Base-by-base conservation (phyloP, 495 filamentous ascomycete species). In the Pseudomonodictys pantanalensis region DNA sequence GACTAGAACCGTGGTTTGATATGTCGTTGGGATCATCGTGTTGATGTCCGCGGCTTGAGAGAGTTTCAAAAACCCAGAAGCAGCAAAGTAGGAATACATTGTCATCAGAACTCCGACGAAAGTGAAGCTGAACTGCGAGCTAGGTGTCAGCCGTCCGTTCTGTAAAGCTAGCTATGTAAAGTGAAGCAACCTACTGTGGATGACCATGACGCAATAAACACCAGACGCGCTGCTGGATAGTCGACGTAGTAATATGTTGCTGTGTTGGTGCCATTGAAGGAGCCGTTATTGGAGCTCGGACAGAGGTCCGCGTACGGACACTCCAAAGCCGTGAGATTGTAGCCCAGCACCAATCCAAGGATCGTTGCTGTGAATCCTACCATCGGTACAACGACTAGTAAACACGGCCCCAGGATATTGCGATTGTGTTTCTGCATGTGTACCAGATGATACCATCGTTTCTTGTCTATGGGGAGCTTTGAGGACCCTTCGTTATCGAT, bases 301-400 rank as follows among this genome's bases (percentile, higher is more conserved):
- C 55, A 58, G 22, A 58, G 55, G 22, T 58, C 55, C 11, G 44
- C 22, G 26, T 42, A 50, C 17, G 46, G 55, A 43, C 55, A 58
- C 5, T 23, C 18, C 43, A 22, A 47, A 3, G 24, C 7, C 12
- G 18, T 28, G 25, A 28, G 24, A 8, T 47, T 47, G n/a, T n/a
- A n/a, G 2, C 3, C 25, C 15, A 22, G 25, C 43, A 47, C 18
- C 15, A 28, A 17, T 4, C 22, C 15, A 3, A 47, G 24, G 7
- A 47, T 47, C 5, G 15, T 22, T 15, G 20, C 15, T 18, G 38
- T n/a, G 38, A 18, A 41, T 5, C 15, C 38, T 5, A 41, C 15
- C 38, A 41, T 41, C 5, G 38, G 38, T 18, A 18, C 20, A 3
- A 18, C 20, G 12, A 41, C 38, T 12, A 41, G 38, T 18, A 41